phyloP scores from a whole-genome alignment of 345 rosid genomes.

The Erucastrum elatum region DNA sequence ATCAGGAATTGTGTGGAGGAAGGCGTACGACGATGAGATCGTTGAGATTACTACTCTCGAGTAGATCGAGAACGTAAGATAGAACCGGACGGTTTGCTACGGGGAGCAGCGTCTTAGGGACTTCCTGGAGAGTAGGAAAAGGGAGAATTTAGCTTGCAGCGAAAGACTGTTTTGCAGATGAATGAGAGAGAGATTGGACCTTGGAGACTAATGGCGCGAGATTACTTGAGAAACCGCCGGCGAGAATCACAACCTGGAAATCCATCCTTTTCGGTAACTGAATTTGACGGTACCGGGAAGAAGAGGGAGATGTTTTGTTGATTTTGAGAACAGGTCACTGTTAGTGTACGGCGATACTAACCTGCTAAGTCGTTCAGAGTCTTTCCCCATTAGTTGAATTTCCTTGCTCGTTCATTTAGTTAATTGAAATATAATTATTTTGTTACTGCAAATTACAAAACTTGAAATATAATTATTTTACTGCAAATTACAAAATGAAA shows the following conservation, averaged over 20 bases:
- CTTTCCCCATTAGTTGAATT: not conserved
- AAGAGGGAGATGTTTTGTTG: constrained; percentile 29
- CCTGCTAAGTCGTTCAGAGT: not conserved
- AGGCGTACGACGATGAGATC: no score
- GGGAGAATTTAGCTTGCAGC: not conserved
- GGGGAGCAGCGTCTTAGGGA: constrained; percentile 88
- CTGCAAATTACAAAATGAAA: no score
- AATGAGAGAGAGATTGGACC: constrained; percentile 42
- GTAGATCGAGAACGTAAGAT: constrained; percentile 74
- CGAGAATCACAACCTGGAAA: constrained; percentile 88
- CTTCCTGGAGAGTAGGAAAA: constrained; percentile 53
- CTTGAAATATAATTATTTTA: no score
- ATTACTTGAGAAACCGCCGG: constrained; percentile 78
- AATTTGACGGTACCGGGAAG: constrained; percentile 4
- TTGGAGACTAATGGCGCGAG: constrained; percentile 84
- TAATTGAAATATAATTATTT: not conserved
- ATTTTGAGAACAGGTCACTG: not conserved
- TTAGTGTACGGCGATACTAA: not conserved
- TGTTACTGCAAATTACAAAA: not conserved
- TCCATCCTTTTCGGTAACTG: constrained; percentile 49
- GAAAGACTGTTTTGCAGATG: not conserved
- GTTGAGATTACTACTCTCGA: constrained; percentile 77
- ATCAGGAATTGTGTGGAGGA: no score
- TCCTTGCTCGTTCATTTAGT: not conserved
- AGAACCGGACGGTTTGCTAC: constrained; percentile 91